Evolutionary conservation across 371 early-diverging fungal genomes (phyloP).

Genomic region (Coemansia sp.): DNA sequence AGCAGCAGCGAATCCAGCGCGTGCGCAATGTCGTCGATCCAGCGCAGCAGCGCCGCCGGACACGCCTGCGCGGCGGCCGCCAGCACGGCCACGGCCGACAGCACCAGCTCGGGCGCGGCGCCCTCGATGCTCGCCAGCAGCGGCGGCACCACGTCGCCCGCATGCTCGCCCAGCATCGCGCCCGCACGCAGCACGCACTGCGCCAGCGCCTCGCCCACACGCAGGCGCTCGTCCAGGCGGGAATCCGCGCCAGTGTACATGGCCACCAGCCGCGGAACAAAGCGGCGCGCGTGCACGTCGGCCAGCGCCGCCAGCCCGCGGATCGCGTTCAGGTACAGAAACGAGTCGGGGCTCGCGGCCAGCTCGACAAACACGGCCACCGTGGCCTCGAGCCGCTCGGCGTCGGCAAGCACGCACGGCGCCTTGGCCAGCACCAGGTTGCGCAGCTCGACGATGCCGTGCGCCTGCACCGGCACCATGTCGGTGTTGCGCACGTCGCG

Average conservation of each 20-base stretch:
- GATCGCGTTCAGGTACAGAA: conserved; percentile 86
- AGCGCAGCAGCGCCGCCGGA: conserved; percentile 66
- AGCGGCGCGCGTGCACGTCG: conserved; percentile 71
- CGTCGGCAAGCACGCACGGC: conserved; percentile 5
- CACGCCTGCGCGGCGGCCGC: conserved; percentile 72
- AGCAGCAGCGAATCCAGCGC: conserved; percentile 69
- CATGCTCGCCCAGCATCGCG: conserved; percentile 73
- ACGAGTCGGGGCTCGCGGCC: conserved; percentile 76
- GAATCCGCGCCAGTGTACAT: conserved; percentile 58
- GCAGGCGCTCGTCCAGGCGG: conserved; percentile 69
- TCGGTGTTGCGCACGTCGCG: conserved; percentile 69
- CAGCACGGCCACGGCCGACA: conserved; percentile 74
- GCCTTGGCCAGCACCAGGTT: conserved; percentile 60
- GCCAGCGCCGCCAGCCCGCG: conserved; percentile 79
- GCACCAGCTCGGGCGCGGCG: conserved; percentile 42
- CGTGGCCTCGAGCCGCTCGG: conserved; percentile 60
- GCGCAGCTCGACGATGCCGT: conserved; percentile 77
- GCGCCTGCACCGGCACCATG: conserved; percentile 83
- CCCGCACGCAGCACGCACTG: conserved; percentile 83
- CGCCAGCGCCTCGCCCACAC: conserved; percentile 84
- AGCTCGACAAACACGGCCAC: conserved; percentile 74
- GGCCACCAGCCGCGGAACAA: conserved; percentile 62
- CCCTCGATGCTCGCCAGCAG: conserved; percentile 64
- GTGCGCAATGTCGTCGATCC: conserved; percentile 63
- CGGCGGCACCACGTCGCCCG: conserved; percentile 57